Conservation (phyloP, 805 yeast genomes). For the Lachancea quebecensis region DNA sequence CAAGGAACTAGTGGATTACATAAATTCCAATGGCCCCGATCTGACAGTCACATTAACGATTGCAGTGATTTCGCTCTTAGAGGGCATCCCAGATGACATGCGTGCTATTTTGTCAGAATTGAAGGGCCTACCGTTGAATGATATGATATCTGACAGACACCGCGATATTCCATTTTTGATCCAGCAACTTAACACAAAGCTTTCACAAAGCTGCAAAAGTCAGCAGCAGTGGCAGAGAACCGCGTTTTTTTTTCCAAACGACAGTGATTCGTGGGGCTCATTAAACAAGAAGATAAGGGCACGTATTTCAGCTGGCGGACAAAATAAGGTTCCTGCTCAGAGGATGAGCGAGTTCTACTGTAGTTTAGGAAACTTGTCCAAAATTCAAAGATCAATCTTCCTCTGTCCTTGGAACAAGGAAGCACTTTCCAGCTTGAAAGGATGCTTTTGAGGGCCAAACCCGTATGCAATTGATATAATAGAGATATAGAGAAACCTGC, state of each 20-base stretch:
- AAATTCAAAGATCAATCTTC: slow-evolving; percentile 62
- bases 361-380: slow-evolving; percentile 41
- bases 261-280: slow-evolving; percentile 61
- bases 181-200: slow-evolving; percentile 41
- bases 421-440: slow-evolving; percentile 26
- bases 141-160: slow-evolving; percentile 43
- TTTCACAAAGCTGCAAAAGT: slow-evolving; percentile 24
- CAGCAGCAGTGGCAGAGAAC: slow-evolving; percentile 53
- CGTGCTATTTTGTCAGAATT: slow-evolving; percentile 62
- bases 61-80: slow-evolving; percentile 71
- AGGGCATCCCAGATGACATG: slow-evolving; percentile 50
- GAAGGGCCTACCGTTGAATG: slow-evolving; percentile 40
- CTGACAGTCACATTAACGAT: slow-evolving; percentile 61
- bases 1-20: slow-evolving; percentile 67
- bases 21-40: slow-evolving; percentile 60
- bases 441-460: slow-evolving; percentile 21
- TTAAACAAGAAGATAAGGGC: slow-evolving; percentile 51
- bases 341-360: slow-evolving; percentile 46
- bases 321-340: slow-evolving; percentile 42
- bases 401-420: slow-evolving; percentile 46
- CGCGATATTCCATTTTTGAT: slow-evolving; percentile 55
- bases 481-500: neutral
- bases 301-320: slow-evolving; percentile 47
- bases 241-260: slow-evolving; percentile 70
- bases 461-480: neutral